Percentiles rank a stretch among this genome's conserved stretches.
Evolutionary conservation across 257 asterid genomes (phyloP).

Genomic region (Ocimum tenuiflorum): DNA sequence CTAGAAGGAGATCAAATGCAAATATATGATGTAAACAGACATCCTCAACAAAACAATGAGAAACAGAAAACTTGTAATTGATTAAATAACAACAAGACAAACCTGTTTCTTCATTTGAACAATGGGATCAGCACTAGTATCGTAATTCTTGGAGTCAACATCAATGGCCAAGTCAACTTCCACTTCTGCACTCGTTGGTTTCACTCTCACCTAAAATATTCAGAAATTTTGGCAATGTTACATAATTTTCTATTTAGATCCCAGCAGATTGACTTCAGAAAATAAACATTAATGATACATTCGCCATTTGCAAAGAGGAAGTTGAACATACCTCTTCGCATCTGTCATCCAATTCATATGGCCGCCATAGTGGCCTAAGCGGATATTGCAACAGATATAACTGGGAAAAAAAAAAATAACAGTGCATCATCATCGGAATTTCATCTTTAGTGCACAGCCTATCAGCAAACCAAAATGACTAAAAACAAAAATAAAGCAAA

Average conservation of each 20-base stretch:
- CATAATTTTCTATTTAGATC: neutral
- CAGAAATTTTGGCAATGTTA: neutral
- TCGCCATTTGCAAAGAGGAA: neutral
- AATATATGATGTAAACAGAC: constrained; percentile 8
- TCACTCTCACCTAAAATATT: constrained; percentile 67
- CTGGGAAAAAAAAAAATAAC: constrained; percentile 29
- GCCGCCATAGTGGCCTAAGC: constrained; percentile 73
- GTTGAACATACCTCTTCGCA: constrained; percentile 50
- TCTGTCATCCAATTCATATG: constrained; percentile 67
- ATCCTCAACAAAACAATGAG: neutral
- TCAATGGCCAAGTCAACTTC: constrained; percentile 76
- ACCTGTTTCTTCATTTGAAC: constrained; percentile 56
- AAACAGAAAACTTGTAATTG: neutral
- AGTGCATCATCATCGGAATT: neutral
- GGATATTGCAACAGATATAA: constrained; percentile 71
- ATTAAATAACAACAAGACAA: neutral
- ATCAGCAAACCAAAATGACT: neutral
- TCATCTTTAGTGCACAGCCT: too few relatives aligned
- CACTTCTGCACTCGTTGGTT: constrained; percentile 43
- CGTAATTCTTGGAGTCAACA: constrained; percentile 55
- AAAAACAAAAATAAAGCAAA: neutral
- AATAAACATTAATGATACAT: neutral
- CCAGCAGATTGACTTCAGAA: neutral
- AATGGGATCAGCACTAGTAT: constrained; percentile 38
- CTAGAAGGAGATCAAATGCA: constrained; percentile 35